Percentiles rank a stretch among this genome's conserved stretches.
Evolutionary conservation across 2,329 filamentous ascomycete genomes (phyloP).

Genomic region (Rhytidhysteron rufulum): DNA sequence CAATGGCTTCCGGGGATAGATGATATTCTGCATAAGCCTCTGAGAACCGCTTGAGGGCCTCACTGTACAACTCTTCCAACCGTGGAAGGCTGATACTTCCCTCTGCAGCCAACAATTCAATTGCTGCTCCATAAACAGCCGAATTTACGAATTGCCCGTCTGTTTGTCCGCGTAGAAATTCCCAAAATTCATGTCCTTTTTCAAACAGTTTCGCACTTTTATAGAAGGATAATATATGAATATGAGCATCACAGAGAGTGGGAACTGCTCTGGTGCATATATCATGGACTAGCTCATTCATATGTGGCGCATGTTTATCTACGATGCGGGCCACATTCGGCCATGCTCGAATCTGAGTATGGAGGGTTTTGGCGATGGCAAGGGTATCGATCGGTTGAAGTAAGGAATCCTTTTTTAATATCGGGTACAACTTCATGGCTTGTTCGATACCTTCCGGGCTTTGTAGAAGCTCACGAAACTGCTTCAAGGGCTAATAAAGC

Average conservation of each 20-base stretch:
- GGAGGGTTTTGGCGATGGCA: constrained; percentile 34
- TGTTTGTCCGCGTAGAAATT: constrained; percentile 43
- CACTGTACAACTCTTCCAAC: constrained; percentile 43
- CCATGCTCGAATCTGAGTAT: constrained; percentile 27
- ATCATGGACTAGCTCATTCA: constrained; percentile 38
- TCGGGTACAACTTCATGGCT: constrained; percentile 24
- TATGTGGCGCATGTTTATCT: constrained; percentile 19
- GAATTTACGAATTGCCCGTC: constrained; percentile 37
- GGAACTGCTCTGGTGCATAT: constrained; percentile 31
- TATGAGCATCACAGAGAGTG: constrained; percentile 35
- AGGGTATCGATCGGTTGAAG: constrained; percentile 21
- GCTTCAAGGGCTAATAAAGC: not conserved
- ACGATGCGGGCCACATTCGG: not conserved
- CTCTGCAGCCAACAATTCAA: constrained; percentile 45
- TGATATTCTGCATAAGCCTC: constrained; percentile 46
- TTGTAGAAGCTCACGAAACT: not conserved
- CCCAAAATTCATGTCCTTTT: constrained; percentile 43
- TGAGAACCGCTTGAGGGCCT: constrained; percentile 46
- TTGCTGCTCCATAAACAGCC: constrained; percentile 47
- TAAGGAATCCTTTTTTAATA: constrained; percentile 9
- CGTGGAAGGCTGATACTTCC: constrained; percentile 35
- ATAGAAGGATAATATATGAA: constrained; percentile 47
- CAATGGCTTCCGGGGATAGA: constrained; percentile 44
- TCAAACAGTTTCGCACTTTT: constrained; percentile 42
- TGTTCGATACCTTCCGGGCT: no score